Percentiles rank a stretch among this genome's conserved stretches.
phyloP scores from a whole-genome alignment of 768 basidiomycete genomes.

The Lactarius pseudohatsudake region DNA sequence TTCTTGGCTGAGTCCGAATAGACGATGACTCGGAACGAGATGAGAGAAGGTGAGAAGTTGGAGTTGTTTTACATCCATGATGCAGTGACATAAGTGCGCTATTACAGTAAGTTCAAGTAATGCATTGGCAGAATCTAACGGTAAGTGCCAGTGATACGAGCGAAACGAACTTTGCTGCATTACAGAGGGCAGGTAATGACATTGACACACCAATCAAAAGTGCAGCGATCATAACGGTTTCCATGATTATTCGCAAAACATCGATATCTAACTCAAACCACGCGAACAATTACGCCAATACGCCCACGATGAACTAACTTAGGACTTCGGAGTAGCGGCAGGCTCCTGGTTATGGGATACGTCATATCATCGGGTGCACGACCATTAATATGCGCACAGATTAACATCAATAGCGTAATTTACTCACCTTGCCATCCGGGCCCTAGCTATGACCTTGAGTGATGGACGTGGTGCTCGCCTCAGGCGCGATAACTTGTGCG shows the following conservation, averaged over 20 bases:
- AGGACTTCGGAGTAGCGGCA: background rate
- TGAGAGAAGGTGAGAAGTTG: too few species aligned
- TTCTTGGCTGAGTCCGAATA: background rate
- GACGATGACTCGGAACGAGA: background rate
- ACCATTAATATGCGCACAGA: background rate
- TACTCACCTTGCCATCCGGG: slow-evolving; percentile 11
- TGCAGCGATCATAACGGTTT: background rate
- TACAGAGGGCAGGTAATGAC: background rate
- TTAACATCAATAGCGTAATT: background rate
- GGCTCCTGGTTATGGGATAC: background rate
- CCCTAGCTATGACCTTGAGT: slow-evolving; percentile 8
- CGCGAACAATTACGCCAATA: background rate
- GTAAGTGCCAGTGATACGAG: too few species aligned
- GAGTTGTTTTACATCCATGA: too few species aligned
- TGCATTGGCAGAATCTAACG: background rate
- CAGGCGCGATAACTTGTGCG: background rate
- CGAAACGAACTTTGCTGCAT: too few species aligned
- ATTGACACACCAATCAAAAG: background rate
- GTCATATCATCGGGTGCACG: slow-evolving; percentile 10
- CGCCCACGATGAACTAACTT: background rate
- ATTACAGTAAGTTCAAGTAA: too few species aligned
- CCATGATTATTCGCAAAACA: background rate
- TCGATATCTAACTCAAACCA: background rate
- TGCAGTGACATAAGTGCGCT: too few species aligned
- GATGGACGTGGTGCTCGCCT: background rate